A percentile compares a stretch with the other conserved stretches of the same genome.
These are phyloP conservation scores for Xylogone sp. DNA, from an alignment of 2,329 filamentous ascomycete species.

Conservation along the genomic window DNA sequence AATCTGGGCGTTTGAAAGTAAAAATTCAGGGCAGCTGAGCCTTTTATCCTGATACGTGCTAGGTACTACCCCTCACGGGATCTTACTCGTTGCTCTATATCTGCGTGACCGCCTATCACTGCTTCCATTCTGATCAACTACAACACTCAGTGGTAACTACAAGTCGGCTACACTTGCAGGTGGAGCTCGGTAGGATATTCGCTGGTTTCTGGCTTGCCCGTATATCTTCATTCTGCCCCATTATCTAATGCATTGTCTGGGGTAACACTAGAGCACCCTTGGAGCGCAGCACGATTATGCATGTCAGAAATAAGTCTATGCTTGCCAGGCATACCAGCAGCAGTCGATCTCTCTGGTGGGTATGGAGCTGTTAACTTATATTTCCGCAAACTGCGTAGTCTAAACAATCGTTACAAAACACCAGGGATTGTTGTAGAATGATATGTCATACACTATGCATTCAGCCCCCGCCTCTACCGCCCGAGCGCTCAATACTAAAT, in stretches of 20 bases:
- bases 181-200: neutral
- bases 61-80: neutral
- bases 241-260: neutral
- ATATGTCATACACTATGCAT: no score
- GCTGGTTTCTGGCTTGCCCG: neutral
- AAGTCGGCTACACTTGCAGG: neutral
- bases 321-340: neutral
- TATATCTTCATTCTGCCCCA: neutral
- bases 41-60: neutral
- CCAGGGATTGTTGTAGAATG: no score
- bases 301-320: neutral
- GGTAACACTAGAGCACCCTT: neutral
- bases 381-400: neutral
- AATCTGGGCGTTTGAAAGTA: neutral
- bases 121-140: neutral
- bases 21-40: neutral
- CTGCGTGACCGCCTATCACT: neutral
- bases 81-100: neutral
- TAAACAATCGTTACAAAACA: no score
- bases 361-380: neutral
- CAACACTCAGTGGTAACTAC: neutral
- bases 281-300: neutral
- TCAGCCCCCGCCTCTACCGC: no score
- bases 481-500: no score
- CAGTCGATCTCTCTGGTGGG: neutral